Evolutionary conservation across 257 asterid species (phyloP), one percentile per base, ranked within the genome.

Genomic region (Euphrasia confusa): DNA sequence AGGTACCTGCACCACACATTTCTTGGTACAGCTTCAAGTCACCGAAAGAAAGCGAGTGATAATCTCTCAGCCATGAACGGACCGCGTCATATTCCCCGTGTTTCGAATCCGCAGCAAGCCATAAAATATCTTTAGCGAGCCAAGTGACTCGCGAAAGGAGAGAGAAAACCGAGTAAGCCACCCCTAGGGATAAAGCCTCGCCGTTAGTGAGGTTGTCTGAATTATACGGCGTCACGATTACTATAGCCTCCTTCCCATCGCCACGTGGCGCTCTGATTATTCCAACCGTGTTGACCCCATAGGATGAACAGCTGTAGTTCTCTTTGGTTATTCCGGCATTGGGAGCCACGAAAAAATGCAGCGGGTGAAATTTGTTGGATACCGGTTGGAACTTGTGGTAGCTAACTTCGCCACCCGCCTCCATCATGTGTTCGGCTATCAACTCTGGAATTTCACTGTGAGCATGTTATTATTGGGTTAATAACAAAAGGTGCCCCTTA

Each of bases 181-280:
- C 80, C 66, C 97, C 95, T 59, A 89, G 86, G 56, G 99, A 87
- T 76, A 93, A 77, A 67, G 89, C 94, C 81, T 87, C 95, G n/a
- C 85, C 83, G 7, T 24, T 61, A 55, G 78, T 74, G 73, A 84
- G 70, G 63, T 77, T 85, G 44, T 65, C 37, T 18, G 97, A 74
- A 75, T 89, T 87, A 78, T 89, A 93, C 55, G 99, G 96, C 56
- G 99, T 87, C 69, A 87, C 96, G 71, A 93, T 64, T 30, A 93
- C 95, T 70, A 93, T 84, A 74, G 97, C 89, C 84, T 93, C 99
- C 74, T 93, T 93, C 48, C 97, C 97, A 53, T 93, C 97, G 30
- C 97, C 96, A 64, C 77, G 90, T 14, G 94, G 95, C 59, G 99
- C 99, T 76, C 99, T 86, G 71, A 87, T 72, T 61, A 89, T 81